Base-by-base conservation (phyloP, 495 filamentous ascomycete genomes). In the Neurospora sp. region DNA sequence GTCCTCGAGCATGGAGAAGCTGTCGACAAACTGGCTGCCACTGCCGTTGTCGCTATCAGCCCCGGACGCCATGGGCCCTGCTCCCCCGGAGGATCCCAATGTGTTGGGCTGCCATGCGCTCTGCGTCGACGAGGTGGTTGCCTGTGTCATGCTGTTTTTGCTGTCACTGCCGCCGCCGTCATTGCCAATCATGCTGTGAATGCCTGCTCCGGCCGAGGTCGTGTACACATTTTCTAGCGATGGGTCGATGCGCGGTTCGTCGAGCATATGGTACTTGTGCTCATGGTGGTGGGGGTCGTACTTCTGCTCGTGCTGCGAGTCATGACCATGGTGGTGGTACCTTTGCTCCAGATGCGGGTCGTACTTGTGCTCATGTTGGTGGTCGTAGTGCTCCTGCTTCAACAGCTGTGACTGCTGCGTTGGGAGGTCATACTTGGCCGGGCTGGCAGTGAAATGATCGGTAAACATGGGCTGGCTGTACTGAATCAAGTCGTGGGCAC, bases 221-320 rank as follows among this genome's bases (percentile, higher is more conserved):
- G 53, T 31, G 53, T 66, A 66, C 79, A 77, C 53, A 66, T 66
- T 35, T 27, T 66, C 53, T 66, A 66, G 53, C 22, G 75, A 76
- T 5, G 79, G 79, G 40, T 81, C 79, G 72, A 81, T 78, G 53
- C 53, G 22, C 27, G 53, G 31, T 27, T 66, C 53, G 27, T 66
- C 53, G 7, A 66, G 53, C 53, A 66, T 16, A 35, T 66, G 53
- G 27, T 66, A 66, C 53, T 66, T 66, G 53, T 14, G 53, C 53
- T 66, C 53, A 7, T 61, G 22, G 53, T 61, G 53, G 53, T 61
- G 27, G 27, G 27, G 12, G 2, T 61, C 53, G 14, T 61, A 61
- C 22, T 61, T 61, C 2, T 61, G 53, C 22, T 61, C 53, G 27
- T 61, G 53, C 11, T 61, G 53, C 53, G 14, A 61, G 27, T 61